Conservation (phyloP, 1,139 yeast species). For the Protomyces gravidus region DNA sequence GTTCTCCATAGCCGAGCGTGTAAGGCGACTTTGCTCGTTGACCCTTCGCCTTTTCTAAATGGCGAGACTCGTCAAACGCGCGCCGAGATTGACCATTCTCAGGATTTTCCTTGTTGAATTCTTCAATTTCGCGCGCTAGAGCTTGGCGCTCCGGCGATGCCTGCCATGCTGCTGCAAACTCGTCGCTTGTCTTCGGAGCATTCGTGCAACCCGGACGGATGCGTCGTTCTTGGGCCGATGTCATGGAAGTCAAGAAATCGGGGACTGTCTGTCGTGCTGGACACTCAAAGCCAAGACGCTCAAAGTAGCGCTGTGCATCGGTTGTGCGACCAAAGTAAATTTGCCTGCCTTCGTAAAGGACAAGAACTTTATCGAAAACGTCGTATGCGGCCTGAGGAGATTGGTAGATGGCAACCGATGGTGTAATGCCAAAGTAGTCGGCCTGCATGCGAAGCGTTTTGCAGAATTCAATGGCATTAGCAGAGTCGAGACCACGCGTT, state of each 20-base stretch:
- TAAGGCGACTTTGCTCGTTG: constrained; percentile 41
- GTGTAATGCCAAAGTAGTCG: constrained; percentile 53
- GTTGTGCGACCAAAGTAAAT: constrained; percentile 64
- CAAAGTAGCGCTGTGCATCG: constrained; percentile 58
- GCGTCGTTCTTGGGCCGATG: constrained; percentile 66
- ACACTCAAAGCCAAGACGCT: constrained; percentile 65
- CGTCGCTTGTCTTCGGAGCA: constrained; percentile 66
- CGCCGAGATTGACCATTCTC: constrained; percentile 13
- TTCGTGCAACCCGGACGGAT: constrained; percentile 55
- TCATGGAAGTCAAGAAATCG: constrained; percentile 72
- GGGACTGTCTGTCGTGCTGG: constrained; percentile 77
- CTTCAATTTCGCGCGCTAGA: constrained; percentile 46
- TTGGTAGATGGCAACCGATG: constrained; percentile 76
- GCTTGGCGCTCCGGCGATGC: constrained; percentile 51
- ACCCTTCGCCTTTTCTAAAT: constrained; percentile 39
- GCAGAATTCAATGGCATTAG: constrained; percentile 71
- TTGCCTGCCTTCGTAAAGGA: constrained; percentile 73
- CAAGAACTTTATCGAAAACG: constrained; percentile 66
- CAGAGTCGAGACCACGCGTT: constrained; percentile 70
- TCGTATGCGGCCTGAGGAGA: constrained; percentile 76
- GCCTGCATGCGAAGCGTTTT: constrained; percentile 65
- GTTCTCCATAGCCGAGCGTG: constrained; percentile 40
- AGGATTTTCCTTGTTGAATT: constrained; percentile 35
- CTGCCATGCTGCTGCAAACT: constrained; percentile 64
- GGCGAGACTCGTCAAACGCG: constrained; percentile 25